Base-by-base conservation (phyloP, 768 basidiomycete species). In the Tylopilus sp. region DNA sequence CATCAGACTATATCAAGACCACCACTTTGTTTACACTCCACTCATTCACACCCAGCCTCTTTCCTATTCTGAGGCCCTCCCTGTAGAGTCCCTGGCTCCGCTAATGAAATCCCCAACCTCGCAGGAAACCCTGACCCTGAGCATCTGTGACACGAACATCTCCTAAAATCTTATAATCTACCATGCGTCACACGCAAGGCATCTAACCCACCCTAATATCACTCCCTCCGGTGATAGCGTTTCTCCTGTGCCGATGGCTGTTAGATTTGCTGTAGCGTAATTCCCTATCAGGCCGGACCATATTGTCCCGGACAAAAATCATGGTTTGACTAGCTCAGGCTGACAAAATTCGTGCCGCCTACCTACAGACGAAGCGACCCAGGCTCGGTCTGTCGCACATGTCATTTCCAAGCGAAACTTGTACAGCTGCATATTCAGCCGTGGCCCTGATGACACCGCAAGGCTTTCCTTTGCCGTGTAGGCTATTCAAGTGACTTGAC, bases 81-180 rank as follows among this genome's bases (percentile, higher is more conserved):
- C 55, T 36, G 55, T 30, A 31, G 13, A 25, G 33, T 30, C 28
- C 41, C 47, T 35, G 41, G 30, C 20, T 20, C 57, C 40, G 40
- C 38, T 43, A n/a, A 50, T 58, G 53, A 50, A 59, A 44, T 18
- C 52, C 45, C 38, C 47, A 42, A 47, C 33, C 57, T 56, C 52
- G 23, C 57, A 56, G 52, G 17, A 40, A 15, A 60, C 57, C 57
- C 58, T 50, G 58, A 56, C 57, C 57, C 57, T 59, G 56, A 59
- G 41, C 44, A 40, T 47, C 45, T 31, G 43, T 57, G 42, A 47
- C 39, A 43, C 38, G 25, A 39, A 51, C 21, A 20, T 8, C 23
- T 25, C n/a, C 45, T 36, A 39, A 28, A 10, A 18, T 15, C 7
- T 17, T 38, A 35, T 25, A 31, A 13, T 21, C 30, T 39, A 39